Evolutionary conservation across 2,329 filamentous ascomycete genomes (phyloP), one percentile per base, ranked within the genome.

Genomic region (Sporothrix curviconia): DNA sequence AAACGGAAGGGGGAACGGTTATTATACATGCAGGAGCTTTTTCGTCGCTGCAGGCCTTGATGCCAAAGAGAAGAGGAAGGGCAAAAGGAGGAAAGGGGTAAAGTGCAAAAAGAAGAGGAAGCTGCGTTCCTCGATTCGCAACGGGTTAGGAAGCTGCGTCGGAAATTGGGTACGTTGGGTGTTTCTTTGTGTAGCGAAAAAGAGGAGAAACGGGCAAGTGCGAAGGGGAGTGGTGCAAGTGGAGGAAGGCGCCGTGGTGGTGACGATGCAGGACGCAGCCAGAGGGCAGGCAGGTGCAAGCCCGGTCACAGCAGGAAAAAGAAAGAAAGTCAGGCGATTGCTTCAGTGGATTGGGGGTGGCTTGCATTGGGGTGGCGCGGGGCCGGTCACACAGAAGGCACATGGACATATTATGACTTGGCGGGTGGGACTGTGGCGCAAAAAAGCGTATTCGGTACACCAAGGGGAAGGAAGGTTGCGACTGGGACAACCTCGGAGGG

Each of bases 371-470:
- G n/a, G n/a, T 40, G 24, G 49, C 40, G 56, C 56, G 42, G 56
- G 56, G 56, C 42, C 44, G 17, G 17, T 32, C 43, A 22, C 17
- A 8, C 19, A 24, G n/a, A 30, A n/a, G 22, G 37, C 51, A 44
- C 42, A 58, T 49, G 44, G 44, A 43, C 50, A 51, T 55, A 49
- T 55, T 50, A 50, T n/a, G n/a, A 54, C 51, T 58, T 58, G 51
- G 51, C 56, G 32, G 36, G 28, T 22, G 30, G 46, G 32, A 37
- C 32, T n/a, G n/a, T n/a, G n/a, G n/a, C n/a, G n/a, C n/a, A n/a
- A n/a, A n/a, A n/a, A 37, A 37, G 32, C 22, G 25, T 25, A 37
- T 50, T 49, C 22, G 8, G 32, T 17, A 30, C 43, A 46, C n/a
- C n/a, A 37, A 37, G 14, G 17, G 3, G 9, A 14, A 11, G 22